Base-by-base conservation (phyloP, 2,329 filamentous ascomycete genomes). In the Pezizomycotina sp. region DNA sequence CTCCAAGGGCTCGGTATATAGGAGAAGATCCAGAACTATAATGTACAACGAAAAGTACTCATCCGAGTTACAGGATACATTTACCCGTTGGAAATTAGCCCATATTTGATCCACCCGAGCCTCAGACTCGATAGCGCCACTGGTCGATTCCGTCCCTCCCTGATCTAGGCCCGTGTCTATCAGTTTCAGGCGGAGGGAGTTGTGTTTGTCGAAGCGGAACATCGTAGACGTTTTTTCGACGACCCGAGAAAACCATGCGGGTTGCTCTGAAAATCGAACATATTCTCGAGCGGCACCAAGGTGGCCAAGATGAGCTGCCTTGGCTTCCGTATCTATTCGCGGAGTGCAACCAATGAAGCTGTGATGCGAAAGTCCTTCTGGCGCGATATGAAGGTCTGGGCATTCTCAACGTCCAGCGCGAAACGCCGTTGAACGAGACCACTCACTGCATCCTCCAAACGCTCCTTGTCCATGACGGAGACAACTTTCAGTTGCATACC, bases 41-140 rank as follows among this genome's bases (percentile, higher is more conserved):
- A 98, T 82, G 54, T 98, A 99, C 65, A 98, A 75, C 4, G 89
- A 80, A 55, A 92, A 98, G 60, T 98, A 99, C 58, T 98, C 86
- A 24, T 77, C 73, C 4, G 91, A 98, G 58, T 98, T 91, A 62
- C 91, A 98, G 28, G 93, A 73, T n/a, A 83, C 86, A 38, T 83
- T 71, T 27, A 92, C 75, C 47, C 91, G 80, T 8, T 89, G 89
- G 52, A 99, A 98, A 52, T 95, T 84, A 21, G 98, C 80, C 73
- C 81, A 92, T 9, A 99, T 70, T 54, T 92, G 86, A 56, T 98
- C 89, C 61, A 93, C 86, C n/a, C 83, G 71, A 47, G 65, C 75
- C 55, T 92, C 81, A 30, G 65, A 59, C 45, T 62, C 66, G 31
- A 75, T 69, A 28, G 64, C 59, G 13, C 66, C 60, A 4, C 60